Base-by-base conservation (phyloP, 179 eudicot species). In the Heliamphora pulchella region DNA sequence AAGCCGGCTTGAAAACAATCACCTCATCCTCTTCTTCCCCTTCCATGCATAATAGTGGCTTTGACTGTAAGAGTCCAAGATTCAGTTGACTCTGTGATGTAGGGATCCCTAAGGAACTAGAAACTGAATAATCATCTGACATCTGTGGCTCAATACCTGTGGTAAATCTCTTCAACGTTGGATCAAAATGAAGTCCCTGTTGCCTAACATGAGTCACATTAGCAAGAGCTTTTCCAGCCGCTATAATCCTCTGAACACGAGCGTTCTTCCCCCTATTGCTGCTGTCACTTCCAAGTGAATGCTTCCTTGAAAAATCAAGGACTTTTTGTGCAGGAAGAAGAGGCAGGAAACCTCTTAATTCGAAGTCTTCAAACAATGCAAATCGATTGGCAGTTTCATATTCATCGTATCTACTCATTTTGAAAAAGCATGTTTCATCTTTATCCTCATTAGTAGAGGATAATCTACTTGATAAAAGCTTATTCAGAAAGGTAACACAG, bases 291-390 rank as follows among this genome's bases (percentile, higher is more conserved):
- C 90, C 92, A 81, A 82, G 79, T 44, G 88, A 76, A 80, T 79
- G 84, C 77, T 89, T 89, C 90, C 91, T 87, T 5, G 97, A 94
- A 81, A 96, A 94, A 79, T 96, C 96, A 81, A 92, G 91, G 58
- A 92, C 84, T 55, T 84, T 85, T 55, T 96, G 99, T 48, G 99
- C 99, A 78, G 91, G 90, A 70, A 84, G 89, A 72, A 96, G 93
- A 77, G 98, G 99, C 46, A 90, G 81, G 81, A 96, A 96, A 65
- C 98, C 99, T 79, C 98, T 88, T 86, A 96, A 81, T 82, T 94
- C 98, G 85, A 92, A 84, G 88, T 96, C 99, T 87, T 96, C 99
- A 84, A 90, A 86, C 77, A 96, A 78, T 47, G 99, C 97, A 74
- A 86, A 88, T 68, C 86, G 89, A 80, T 91, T 88, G 64, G 84